Evolutionary conservation across 2,329 filamentous ascomycete species (phyloP).

Genomic region (Trichoderma hamatum): DNA sequence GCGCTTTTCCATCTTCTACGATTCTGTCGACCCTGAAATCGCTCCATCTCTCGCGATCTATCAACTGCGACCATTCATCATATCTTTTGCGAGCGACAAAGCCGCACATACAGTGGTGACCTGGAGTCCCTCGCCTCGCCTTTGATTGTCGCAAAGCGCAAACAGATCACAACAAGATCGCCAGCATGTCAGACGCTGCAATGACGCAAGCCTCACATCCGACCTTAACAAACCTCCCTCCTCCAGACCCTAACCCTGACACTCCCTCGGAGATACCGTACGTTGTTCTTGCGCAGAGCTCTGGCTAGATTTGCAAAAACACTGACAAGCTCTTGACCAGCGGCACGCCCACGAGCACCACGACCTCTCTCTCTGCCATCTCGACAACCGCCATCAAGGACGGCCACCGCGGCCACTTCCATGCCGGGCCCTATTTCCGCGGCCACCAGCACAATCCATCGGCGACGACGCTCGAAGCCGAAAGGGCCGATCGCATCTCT

Average conservation of each 20-base stretch:
- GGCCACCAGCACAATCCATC: slow-evolving; percentile 62
- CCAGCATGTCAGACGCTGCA: slow-evolving; percentile 24
- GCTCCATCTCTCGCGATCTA: background rate
- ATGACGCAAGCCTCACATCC: slow-evolving; percentile 54
- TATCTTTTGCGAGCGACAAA: background rate
- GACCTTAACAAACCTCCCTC: slow-evolving; percentile 82
- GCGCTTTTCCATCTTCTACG: background rate
- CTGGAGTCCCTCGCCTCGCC: background rate
- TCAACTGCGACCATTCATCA: background rate
- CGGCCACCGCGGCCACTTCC: slow-evolving; percentile 81
- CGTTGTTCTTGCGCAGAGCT: slow-evolving; percentile 42
- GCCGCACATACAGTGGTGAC: background rate
- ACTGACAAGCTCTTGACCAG: slow-evolving; percentile 48
- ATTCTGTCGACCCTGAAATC: background rate
- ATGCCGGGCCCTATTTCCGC: slow-evolving; percentile 55
- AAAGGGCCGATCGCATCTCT: slow-evolving; percentile 92
- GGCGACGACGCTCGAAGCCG: slow-evolving; percentile 79
- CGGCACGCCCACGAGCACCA: slow-evolving; percentile 90
- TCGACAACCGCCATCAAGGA: slow-evolving; percentile 97
- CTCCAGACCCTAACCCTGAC: slow-evolving; percentile 77
- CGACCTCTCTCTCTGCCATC: slow-evolving; percentile 86
- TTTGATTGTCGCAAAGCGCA: background rate
- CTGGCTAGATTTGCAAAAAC: background rate
- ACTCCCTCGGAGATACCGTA: slow-evolving; percentile 91
- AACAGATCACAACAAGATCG: background rate